Evolutionary conservation across 2,329 filamentous ascomycete genomes (phyloP), one percentile per base, ranked within the genome.

Genomic region (Xylariaceae sp.): DNA sequence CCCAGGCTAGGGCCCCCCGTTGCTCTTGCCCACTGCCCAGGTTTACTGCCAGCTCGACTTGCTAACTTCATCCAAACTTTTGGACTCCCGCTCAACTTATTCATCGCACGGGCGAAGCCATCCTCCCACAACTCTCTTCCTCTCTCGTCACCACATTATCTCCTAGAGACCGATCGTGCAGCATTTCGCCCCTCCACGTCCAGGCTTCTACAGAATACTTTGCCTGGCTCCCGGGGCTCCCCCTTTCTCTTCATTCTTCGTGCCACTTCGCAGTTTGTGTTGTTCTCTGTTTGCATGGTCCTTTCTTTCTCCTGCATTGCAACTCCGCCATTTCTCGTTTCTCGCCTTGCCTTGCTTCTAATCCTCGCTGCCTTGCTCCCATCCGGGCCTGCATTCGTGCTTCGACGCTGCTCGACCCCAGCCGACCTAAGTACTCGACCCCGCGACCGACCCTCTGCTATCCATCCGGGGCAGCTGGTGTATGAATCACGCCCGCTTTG

Each of bases 1-100:
- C 42, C 23, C 52, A 52, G 60, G 58, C 60, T 64, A 63, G 62
- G 37, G 23, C 23, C 60, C 58, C 60, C 62, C 62, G 58, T 61
- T 58, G 55, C 60, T 57, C 58, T 58, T 30, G 23, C 37, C 11
- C 37, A 10, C 56, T 59, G 56, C 51, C 17, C 23, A 49, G 47
- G 47, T 23, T 35, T 23, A 47, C 61, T 23, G 50, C 61, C 63
- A 63, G 58, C 58, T 61, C 42, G 57, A 57, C 61, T 61, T 61
- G 49, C 49, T 35, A 51, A 61, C 57, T 61, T 61, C 61, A 63
- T 64, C 56, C 51, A 64, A 64, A 63, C 61, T 64, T 63, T 64
- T 64, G 61, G 62, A 61, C 57, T 55, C 56, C 49, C 47, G 51
- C 30, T 58, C 58, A 50, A 50, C 47, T 51, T 51, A 35, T 51